Evolutionary conservation across 2,329 filamentous ascomycete species (phyloP).

Genomic region (Ciborinia camelliae): DNA sequence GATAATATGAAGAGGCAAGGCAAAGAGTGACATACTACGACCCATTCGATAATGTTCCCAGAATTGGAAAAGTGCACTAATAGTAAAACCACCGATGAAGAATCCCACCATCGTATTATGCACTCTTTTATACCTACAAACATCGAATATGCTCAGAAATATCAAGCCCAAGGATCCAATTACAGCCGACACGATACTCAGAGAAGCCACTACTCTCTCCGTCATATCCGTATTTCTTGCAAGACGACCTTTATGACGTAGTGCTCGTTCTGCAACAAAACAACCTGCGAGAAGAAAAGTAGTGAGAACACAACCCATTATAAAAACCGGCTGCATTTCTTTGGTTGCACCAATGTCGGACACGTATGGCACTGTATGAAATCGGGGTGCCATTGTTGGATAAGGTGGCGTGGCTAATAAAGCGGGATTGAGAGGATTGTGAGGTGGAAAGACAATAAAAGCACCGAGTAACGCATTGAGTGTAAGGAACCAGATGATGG

Average conservation of each 20-base stretch:
- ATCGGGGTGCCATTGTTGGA: constrained; percentile 51
- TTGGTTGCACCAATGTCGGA: constrained; percentile 58
- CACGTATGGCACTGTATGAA: constrained; percentile 67
- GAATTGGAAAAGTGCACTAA: constrained; percentile 84
- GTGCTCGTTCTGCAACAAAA: constrained; percentile 78
- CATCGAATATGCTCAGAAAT: constrained; percentile 82
- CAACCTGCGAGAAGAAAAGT: constrained; percentile 77
- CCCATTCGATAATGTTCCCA: constrained; percentile 83
- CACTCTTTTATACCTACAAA: constrained; percentile 58
- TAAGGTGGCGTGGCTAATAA: constrained; percentile 50
- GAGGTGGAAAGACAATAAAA: constrained; percentile 13
- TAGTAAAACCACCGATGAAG: constrained; percentile 80
- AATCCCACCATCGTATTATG: constrained; percentile 76
- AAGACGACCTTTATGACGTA: constrained; percentile 77
- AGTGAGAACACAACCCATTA: constrained; percentile 66
- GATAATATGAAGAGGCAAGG: neutral
- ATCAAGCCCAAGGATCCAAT: constrained; percentile 78
- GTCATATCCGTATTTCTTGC: constrained; percentile 63
- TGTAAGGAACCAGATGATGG: constrained; percentile 14
- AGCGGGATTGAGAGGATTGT: neutral
- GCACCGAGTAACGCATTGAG: constrained; percentile 6
- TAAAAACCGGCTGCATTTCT: constrained; percentile 72
- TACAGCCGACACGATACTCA: constrained; percentile 66
- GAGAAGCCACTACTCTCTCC: constrained; percentile 60
- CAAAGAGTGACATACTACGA: constrained; percentile 49